Evolutionary conservation across 805 yeast species (phyloP).

Genomic region (Pichia membranifaciens): DNA sequence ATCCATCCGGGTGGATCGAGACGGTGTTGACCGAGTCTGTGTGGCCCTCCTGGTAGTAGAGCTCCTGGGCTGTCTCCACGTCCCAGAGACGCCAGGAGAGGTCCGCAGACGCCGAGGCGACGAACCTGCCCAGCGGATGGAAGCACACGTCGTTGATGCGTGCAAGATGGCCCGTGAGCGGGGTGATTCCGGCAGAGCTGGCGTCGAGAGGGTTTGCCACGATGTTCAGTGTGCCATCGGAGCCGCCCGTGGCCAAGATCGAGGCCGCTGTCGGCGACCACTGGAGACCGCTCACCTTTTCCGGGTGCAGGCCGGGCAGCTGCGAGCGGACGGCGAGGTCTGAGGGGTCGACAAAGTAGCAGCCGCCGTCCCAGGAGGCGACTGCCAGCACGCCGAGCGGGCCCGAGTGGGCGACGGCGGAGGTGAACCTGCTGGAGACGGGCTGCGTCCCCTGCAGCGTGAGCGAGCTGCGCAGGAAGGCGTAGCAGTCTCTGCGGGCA

Average conservation of each 20-base stretch:
- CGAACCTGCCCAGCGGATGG: constrained; percentile 55
- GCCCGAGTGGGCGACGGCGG: constrained; percentile 45
- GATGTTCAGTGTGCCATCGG: constrained; percentile 35
- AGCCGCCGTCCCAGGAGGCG: constrained; percentile 82
- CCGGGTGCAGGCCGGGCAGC: constrained; percentile 38
- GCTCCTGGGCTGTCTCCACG: constrained; percentile 38
- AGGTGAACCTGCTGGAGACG: constrained; percentile 63
- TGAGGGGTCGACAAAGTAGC: constrained; percentile 42
- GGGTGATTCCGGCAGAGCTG: too few relatives aligned
- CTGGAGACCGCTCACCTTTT: constrained; percentile 65
- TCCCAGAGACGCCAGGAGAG: constrained; percentile 91
- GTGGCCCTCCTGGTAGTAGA: constrained; percentile 82
- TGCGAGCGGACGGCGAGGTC: constrained; percentile 29
- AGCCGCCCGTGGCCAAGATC: constrained; percentile 38
- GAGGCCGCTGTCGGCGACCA: constrained; percentile 38
- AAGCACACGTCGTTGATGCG: constrained; percentile 57
- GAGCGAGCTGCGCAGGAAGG: constrained; percentile 16
- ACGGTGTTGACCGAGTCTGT: constrained; percentile 61
- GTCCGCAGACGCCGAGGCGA: constrained; percentile 76
- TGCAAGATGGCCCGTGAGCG: constrained; percentile 39
- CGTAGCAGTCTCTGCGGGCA: constrained; percentile 15
- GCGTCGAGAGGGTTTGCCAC: constrained; percentile 3
- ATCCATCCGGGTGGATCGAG: constrained; percentile 69
- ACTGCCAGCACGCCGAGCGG: constrained; percentile 40
- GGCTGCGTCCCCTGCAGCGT: constrained; percentile 64